Evolutionary conservation across 2,329 filamentous ascomycete genomes (phyloP), one percentile per base, ranked within the genome.

Genomic region (Apiospora aurea): DNA sequence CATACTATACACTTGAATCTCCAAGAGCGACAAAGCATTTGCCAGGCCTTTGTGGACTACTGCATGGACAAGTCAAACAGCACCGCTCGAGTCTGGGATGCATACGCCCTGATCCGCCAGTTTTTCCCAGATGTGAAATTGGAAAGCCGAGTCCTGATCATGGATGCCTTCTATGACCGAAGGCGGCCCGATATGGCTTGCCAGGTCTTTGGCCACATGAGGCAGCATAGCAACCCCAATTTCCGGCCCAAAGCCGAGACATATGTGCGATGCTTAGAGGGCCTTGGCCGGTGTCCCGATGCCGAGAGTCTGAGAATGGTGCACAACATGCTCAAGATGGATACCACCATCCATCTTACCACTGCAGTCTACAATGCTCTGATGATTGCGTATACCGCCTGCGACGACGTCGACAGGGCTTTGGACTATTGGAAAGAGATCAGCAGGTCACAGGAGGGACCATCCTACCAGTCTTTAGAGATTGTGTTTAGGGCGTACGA

Each of bases 291-390:
- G n/a, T 82, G 83, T 57, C 86, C 86, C 11, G 90, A 93, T 76
- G 78, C 83, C 1, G 90, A 93, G 71, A 91, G 90, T 57, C 84
- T 98, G 26, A 89, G 91, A 72, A 89, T 93, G 74, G 89, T 97
- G 2, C 93, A 97, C 83, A 97, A 98, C 79, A 96, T 97, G 90
- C 87, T 98, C 75, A 98, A 97, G 83, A 91, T 98, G 81, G 96
- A 99, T 80, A 88, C 91, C n/a, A 89, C 90, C 57, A 87, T 98
- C 49, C 91, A 95, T 76, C 87, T 92, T 5, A 91, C 89, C 76
- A 98, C 96, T 0, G 86, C 85, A 71, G 85, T 98, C 2, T 90
- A 92, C 76, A 98, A 97, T 77, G 91, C 93, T 0, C 85, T 98
- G 68, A 97, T 99, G 91, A 86, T 96, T 16, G 95, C 94, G 0